Conservation (phyloP, 73 alveolate genomes). For the Paramecium pentaurelia region DNA sequence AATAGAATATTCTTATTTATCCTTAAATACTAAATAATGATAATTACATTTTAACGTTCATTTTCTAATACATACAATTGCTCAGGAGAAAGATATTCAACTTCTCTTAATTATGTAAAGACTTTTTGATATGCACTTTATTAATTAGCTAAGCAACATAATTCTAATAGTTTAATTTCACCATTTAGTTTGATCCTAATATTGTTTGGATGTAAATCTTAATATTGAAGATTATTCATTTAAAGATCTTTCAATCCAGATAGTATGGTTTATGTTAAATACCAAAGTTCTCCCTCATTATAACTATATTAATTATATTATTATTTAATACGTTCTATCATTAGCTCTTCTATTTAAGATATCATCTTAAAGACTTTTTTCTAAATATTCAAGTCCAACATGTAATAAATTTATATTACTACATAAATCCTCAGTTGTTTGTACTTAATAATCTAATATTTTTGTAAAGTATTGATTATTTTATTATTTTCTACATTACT, state of each 20-base stretch:
- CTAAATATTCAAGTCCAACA: constrained; percentile 31
- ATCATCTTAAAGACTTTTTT: not conserved
- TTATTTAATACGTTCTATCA: not conserved
- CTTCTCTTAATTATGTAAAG: not conserved
- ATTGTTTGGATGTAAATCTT: constrained; percentile 16
- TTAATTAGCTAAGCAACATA: not conserved
- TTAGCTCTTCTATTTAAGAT: not conserved
- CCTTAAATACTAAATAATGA: not conserved
- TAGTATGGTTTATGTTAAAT: not conserved
- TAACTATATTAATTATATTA: not conserved
- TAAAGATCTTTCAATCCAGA: not conserved
- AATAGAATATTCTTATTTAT: not conserved
- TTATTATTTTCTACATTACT: not conserved
- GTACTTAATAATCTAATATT: not conserved
- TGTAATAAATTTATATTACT: not conserved
- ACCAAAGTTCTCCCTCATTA: constrained; percentile 20
- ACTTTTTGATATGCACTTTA: not conserved
- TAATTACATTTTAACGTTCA: not conserved
- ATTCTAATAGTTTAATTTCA: not conserved
- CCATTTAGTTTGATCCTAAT: not conserved
- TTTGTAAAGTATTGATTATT: not conserved
- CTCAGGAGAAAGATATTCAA: constrained; percentile 41
- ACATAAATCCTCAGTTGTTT: not conserved
- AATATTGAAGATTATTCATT: not conserved
- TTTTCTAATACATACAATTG: not conserved